Evolutionary conservation across 345 rosid genomes (phyloP), one percentile per base, ranked within the genome.

Genomic region (Sonneratia alba): DNA sequence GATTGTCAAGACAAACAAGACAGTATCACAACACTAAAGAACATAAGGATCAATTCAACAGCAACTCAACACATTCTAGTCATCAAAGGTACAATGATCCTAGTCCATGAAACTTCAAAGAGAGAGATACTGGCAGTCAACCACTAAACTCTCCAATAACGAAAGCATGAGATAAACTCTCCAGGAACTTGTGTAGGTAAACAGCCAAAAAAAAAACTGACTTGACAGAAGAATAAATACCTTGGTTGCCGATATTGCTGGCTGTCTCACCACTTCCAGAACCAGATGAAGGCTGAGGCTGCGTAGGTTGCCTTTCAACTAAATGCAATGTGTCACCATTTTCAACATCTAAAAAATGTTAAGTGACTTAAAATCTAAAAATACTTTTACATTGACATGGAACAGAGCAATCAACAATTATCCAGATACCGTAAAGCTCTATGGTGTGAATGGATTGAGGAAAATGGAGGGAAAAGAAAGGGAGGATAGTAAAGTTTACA

Each of bases 271-370:
- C 82, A 63, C 85, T 77, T 80, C 86, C 84, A 12, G 87, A 73
- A 70, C 75, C 88, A 71, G 87, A 76, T 24, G 91, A 77, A 73
- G 90, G 80, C 49, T 73, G 87, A 48, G 92, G 67, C 74, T 82
- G 89, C n/a, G 85, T 57, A 64, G 87, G 86, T 81, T 88, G 98
- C 85, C 99, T 90, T 75, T 80, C 85, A 77, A 95, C 89, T 83
- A 95, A 81, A 76, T 95, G 99, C 78, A 95, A 77, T 45, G 98
- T 92, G 75, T 95, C 91, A 21, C 99, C 99, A 84, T 80, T 89
- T 81, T 95, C 98, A 85, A 92, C 85, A 79, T 95, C 99, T 92
- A 77, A 69, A 78, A 68, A 34, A 36, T 36, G 89, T 90, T 63
- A 87, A 87, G 90, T 81, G 27, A 68, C 70, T 38, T 15, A 43